Evolutionary conservation across 192 early-diverging fungal species (phyloP), one percentile per base, ranked within the genome.

Genomic region (Allomyces arbusculus): DNA sequence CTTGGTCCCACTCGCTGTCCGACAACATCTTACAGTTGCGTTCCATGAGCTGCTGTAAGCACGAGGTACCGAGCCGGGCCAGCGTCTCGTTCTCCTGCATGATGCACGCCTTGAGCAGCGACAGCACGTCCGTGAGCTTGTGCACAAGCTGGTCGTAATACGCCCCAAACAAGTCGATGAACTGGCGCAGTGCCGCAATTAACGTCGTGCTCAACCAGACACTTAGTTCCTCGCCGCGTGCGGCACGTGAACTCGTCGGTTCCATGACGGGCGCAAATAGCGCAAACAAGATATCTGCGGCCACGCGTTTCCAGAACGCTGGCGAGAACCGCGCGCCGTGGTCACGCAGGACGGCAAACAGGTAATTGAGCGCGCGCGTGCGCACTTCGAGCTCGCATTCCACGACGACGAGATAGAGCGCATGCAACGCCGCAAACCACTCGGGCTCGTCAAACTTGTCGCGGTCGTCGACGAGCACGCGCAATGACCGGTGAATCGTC

Each of bases 201-300:
- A 96, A 79, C 16, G 93, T 94, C 10, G 91, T 94, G 16, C 89
- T 93, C 61, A 96, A 79, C 93, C 93, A 96, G 24, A 93, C 82
- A 67, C 83, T 86, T 72, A 92, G 78, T 67, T 96, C 91, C 67
- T 94, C 93, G 45, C 85, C 82, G 44, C 82, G 84, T 20, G 85
- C 84, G 65, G 87, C 86, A 4, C 26, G 26, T 1, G 26, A 28
- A 10, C 89, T 84, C 40, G 75, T 73, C 44, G 73, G 73, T 62
- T 76, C 73, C 12, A 19, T 73, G 70, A 10, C 73, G 68, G 7
- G 78, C 75, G 87, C 86, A 77, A 96, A 96, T 58, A 96, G 86
- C 10, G 90, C 84, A 70, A 93, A 96, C 10, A 96, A 83, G 22
- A 92, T 83, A 23, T 90, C 87, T 24, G 87, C 84, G 24, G 89